Evolutionary conservation across 345 rosid genomes (phyloP).

Genomic region (Crucihimalaya himalaica): DNA sequence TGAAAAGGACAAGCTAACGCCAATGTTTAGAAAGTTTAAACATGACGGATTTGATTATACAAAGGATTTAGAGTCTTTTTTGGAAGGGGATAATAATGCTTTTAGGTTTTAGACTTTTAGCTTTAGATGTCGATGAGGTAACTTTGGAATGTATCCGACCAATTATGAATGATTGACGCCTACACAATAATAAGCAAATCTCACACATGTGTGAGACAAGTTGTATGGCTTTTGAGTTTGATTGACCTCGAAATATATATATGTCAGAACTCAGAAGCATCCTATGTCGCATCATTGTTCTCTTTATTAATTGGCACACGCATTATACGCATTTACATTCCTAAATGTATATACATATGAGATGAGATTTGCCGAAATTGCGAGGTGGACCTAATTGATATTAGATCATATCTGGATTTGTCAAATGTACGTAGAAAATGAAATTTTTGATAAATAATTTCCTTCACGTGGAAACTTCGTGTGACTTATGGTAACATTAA

Average conservation of each 20-base stretch:
- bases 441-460: background rate
- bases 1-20: slow-evolving; percentile 25
- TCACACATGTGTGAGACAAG: slow-evolving; percentile 38
- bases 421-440: slow-evolving; percentile 10
- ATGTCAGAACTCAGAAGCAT: slow-evolving; percentile 40
- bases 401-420: slow-evolving; percentile 31
- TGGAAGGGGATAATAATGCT: background rate
- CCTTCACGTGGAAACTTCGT: slow-evolving; percentile 26
- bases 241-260: slow-evolving; percentile 15
- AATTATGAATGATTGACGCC: slow-evolving; percentile 28
- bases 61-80: background rate
- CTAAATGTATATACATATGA: background rate
- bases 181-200: slow-evolving; percentile 34
- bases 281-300: slow-evolving; percentile 32
- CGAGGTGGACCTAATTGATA: slow-evolving; percentile 11
- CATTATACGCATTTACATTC: slow-evolving; percentile 10
- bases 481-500: slow-evolving; percentile 19
- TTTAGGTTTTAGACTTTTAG: slow-evolving; percentile 5
- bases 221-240: slow-evolving; percentile 33
- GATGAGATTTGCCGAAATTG: slow-evolving; percentile 4
- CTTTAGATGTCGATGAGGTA: slow-evolving; percentile 22
- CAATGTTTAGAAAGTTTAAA: slow-evolving; percentile 19
- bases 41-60: slow-evolving; percentile 27
- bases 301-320: slow-evolving; percentile 14
- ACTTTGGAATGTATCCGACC: slow-evolving; percentile 26